phyloP scores from a whole-genome alignment of 441 rosid species.

The Gossypium schwendimanii region DNA sequence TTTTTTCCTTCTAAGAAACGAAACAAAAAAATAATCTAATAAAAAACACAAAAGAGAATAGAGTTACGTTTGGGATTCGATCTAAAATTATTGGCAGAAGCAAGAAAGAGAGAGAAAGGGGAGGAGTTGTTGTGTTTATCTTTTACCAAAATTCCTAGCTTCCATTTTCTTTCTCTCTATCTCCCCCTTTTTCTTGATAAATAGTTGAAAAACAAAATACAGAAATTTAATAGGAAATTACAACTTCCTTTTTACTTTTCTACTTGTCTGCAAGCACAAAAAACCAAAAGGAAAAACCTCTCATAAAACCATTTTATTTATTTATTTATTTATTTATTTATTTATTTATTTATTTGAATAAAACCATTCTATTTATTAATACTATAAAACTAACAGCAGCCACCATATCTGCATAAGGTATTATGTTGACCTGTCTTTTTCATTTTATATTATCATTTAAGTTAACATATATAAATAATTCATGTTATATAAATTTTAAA shows the following conservation, averaged over 20 bases:
- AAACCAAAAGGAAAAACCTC: background rate
- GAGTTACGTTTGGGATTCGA: slow-evolving; percentile 6
- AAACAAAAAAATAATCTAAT: background rate
- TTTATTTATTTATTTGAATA: too few species aligned
- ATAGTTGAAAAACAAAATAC: too few species aligned
- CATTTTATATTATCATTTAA: background rate
- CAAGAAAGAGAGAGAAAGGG: background rate
- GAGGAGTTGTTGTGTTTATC: background rate
- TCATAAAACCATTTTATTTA: background rate
- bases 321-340: too few species aligned
- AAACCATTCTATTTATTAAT: background rate
- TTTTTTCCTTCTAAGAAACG: background rate
- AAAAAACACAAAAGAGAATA: background rate
- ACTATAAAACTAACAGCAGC: background rate
- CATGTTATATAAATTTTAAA: too few species aligned
- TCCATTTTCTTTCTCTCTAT: background rate
- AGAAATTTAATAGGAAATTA: too few species aligned
- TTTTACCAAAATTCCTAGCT: background rate
- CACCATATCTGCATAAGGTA: background rate
- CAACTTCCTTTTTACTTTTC: background rate
- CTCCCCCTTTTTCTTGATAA: background rate
- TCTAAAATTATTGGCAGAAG: background rate
- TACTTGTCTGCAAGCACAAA: background rate
- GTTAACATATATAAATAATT: too few species aligned
- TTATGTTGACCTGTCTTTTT: background rate